Evolutionary conservation across 1,284 basidiomycete species (phyloP).

Genomic region (Amylostereum areolatum): DNA sequence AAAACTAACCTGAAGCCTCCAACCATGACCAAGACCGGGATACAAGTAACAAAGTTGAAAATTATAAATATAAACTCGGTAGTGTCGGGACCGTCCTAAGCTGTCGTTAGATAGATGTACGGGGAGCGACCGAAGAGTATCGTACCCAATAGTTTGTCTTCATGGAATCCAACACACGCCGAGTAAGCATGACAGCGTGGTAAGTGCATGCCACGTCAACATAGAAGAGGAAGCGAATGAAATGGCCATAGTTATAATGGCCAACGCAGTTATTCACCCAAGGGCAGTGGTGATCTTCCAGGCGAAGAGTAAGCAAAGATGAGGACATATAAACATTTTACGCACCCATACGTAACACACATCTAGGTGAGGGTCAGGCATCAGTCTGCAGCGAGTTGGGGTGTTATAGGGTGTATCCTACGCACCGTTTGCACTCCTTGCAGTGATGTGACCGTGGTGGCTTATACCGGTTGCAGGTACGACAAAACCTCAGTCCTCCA

Average conservation of each 20-base stretch:
- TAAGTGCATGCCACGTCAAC: constrained; percentile 87
- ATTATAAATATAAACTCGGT: constrained; percentile 80
- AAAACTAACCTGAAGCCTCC: constrained; percentile 71
- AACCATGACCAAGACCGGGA: constrained; percentile 83
- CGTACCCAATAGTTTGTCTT: constrained; percentile 48
- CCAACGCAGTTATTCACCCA: constrained; percentile 92
- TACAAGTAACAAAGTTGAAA: constrained; percentile 80
- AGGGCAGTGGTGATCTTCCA: constrained; percentile 83
- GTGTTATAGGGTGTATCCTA: constrained; percentile 2
- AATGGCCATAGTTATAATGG: constrained; percentile 85
- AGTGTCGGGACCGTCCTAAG: constrained; percentile 64
- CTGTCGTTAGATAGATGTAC: constrained; percentile 3
- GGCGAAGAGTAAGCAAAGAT: constrained; percentile 6
- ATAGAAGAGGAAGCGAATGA: constrained; percentile 87
- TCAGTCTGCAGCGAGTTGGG: background rate
- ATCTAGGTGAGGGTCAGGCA: constrained; percentile 36
- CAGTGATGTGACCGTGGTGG: constrained; percentile 87
- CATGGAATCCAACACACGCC: constrained; percentile 51
- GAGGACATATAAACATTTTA: constrained; percentile 1
- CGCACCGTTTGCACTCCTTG: constrained; percentile 73
- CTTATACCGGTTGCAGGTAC: constrained; percentile 70
- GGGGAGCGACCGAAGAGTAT: constrained; percentile 1
- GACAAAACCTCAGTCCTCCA: constrained; percentile 75
- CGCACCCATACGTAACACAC: constrained; percentile 77
- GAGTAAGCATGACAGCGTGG: constrained; percentile 74